A percentile compares a stretch with the other conserved stretches of the same genome.
phyloP scores from a whole-genome alignment of 257 asterid species.

The Solanum chaucha region DNA sequence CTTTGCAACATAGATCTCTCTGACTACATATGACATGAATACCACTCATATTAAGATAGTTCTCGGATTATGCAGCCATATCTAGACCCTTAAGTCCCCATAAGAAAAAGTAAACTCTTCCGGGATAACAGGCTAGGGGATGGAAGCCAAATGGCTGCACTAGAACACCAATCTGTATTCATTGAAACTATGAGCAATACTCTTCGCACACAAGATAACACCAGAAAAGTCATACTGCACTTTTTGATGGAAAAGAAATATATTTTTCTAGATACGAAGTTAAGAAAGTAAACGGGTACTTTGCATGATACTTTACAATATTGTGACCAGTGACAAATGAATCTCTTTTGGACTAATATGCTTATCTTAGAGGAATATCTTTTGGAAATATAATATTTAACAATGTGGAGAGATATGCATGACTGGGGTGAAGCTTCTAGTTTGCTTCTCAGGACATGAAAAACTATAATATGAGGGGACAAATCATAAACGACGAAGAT shows the following conservation, averaged over 20 bases:
- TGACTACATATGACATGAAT: not conserved
- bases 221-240: not conserved
- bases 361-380: not conserved
- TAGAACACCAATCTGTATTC: not conserved
- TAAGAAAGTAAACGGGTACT: not conserved
- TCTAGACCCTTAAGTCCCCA: not conserved
- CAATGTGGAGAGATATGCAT: not conserved
- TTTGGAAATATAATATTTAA: not conserved
- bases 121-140: not conserved
- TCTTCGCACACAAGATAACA: not conserved
- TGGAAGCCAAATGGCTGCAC: not conserved
- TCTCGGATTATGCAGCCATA: not conserved
- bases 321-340: not conserved
- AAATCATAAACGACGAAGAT: not conserved
- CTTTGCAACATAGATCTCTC: not conserved
- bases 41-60: not conserved
- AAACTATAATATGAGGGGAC: not conserved
- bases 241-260: not conserved
- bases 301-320: not conserved
- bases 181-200: not conserved
- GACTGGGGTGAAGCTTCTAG: not conserved
- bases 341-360: not conserved
- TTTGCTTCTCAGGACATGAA: not conserved
- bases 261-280: not conserved
- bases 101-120: not conserved